A percentile compares a stretch with the other conserved stretches of the same genome.
phyloP scores from a whole-genome alignment of 2,329 filamentous ascomycete species.

The Hypoxylon sp. region DNA sequence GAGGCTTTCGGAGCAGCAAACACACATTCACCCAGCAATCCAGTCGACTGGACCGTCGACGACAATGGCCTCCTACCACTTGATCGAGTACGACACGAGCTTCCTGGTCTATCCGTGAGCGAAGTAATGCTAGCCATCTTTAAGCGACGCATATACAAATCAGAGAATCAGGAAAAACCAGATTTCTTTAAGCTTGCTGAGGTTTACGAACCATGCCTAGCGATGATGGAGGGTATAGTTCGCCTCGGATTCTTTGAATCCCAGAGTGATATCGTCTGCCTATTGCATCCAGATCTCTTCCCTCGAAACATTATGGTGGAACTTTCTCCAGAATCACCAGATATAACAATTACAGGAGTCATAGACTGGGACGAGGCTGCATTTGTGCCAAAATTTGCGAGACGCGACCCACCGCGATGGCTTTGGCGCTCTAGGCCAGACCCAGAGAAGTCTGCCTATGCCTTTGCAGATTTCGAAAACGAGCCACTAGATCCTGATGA shows the following conservation, averaged over 20 bases:
- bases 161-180: background rate
- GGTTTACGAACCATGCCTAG: background rate
- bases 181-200: background rate
- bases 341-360: conserved; percentile 17
- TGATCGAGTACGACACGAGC: background rate
- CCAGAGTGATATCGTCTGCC: conserved; percentile 7
- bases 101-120: too few relatives aligned
- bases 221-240: conserved; percentile 6
- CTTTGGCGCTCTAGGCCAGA: conserved; percentile 7
- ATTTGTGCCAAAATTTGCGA: conserved; percentile 17
- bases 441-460: background rate
- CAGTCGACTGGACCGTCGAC: background rate
- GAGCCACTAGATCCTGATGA: conserved; percentile 9
- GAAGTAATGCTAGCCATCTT: conserved; percentile 17
- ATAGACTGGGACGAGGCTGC: conserved; percentile 21
- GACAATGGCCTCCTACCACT: conserved; percentile 2
- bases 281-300: conserved; percentile 22
- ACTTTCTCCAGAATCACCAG: conserved; percentile 12
- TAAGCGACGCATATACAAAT: conserved; percentile 14
- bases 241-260: background rate
- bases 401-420: conserved; percentile 8
- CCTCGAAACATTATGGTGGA: conserved; percentile 32
- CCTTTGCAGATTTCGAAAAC: background rate
- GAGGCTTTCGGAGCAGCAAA: conserved; percentile 1
- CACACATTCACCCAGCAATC: background rate